A percentile compares a stretch with the other conserved stretches of the same genome.
Evolutionary conservation across 768 basidiomycete species (phyloP).

Genomic region (Lenzites betulinus): DNA sequence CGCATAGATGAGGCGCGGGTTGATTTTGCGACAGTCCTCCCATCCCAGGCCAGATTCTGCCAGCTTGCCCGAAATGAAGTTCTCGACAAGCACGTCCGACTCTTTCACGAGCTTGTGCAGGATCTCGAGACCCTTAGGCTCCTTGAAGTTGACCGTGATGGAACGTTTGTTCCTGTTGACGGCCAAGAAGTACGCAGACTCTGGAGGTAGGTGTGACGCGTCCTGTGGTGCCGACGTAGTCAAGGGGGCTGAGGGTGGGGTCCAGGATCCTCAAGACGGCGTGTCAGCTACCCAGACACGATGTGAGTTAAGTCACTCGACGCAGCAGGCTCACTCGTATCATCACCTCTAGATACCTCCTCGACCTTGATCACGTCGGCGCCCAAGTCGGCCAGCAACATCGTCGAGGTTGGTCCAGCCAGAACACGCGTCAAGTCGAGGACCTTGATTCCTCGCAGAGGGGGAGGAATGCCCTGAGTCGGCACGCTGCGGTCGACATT

Average conservation of each 20-base stretch:
- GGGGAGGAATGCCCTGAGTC: slow-evolving; percentile 65
- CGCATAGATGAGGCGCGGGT: slow-evolving; percentile 81
- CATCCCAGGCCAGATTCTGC: slow-evolving; percentile 83
- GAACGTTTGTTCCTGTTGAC: slow-evolving; percentile 90
- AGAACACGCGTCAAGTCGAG: slow-evolving; percentile 89
- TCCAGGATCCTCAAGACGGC: slow-evolving; percentile 57
- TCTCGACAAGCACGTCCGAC: slow-evolving; percentile 89
- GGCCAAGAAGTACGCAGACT: slow-evolving; percentile 91
- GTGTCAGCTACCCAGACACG: slow-evolving; percentile 15
- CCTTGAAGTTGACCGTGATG: slow-evolving; percentile 87
- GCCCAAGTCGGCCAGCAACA: slow-evolving; percentile 88
- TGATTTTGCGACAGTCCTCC: slow-evolving; percentile 76
- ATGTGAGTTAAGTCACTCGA: slow-evolving; percentile 15
- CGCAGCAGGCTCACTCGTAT: slow-evolving; percentile 63
- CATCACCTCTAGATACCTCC: slow-evolving; percentile 79
- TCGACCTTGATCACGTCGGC: slow-evolving; percentile 96
- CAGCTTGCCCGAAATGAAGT: slow-evolving; percentile 85
- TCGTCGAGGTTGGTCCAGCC: slow-evolving; percentile 90
- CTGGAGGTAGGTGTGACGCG: slow-evolving; percentile 72
- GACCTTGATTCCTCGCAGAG: slow-evolving; percentile 78
- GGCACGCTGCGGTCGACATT: slow-evolving; percentile 14
- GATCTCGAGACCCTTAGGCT: slow-evolving; percentile 72
- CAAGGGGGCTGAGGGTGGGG: slow-evolving; percentile 52
- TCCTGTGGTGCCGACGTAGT: slow-evolving; percentile 46
- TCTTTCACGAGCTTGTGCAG: slow-evolving; percentile 66